Conservation (phyloP, 2,329 filamentous ascomycete species). For the Microcera coccophila region DNA sequence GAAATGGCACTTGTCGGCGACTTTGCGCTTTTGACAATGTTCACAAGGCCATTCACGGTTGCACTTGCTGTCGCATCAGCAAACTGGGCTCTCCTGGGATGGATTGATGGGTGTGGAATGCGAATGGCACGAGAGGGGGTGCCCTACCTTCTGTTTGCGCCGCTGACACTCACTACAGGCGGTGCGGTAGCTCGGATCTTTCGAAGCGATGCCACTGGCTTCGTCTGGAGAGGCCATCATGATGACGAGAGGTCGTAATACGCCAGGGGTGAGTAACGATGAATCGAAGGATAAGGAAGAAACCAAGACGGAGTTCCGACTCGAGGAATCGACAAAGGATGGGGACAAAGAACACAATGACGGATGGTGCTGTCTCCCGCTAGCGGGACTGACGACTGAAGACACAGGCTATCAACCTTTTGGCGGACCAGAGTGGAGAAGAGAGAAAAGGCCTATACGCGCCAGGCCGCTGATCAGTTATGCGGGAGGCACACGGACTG, state of each 20-base stretch:
- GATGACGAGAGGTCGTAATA: not conserved
- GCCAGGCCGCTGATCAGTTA: slow-evolving; percentile 22
- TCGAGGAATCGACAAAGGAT: not conserved
- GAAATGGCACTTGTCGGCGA: slow-evolving; percentile 36
- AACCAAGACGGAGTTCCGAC: not conserved
- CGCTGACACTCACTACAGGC: slow-evolving; percentile 44
- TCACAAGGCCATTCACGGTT: slow-evolving; percentile 40
- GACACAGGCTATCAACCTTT: no score
- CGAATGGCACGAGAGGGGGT: not conserved
- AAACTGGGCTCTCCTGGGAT: not conserved
- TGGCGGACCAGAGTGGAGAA: slow-evolving; percentile 21
- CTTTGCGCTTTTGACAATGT: slow-evolving; percentile 39
- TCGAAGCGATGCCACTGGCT: not conserved
- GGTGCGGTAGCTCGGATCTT: slow-evolving; percentile 15
- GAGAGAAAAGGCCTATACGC: slow-evolving; percentile 22
- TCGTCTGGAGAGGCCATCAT: not conserved
- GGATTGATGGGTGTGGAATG: not conserved
- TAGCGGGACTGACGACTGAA: no score
- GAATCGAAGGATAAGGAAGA: not conserved
- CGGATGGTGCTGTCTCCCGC: not conserved
- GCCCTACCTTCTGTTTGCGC: slow-evolving; percentile 37
- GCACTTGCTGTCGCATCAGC: slow-evolving; percentile 28
- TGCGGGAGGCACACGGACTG: slow-evolving; percentile 9
- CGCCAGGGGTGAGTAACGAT: not conserved
- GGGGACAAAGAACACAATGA: not conserved